Percentiles rank a stretch among this genome's conserved stretches.
These are phyloP conservation scores for Clitopilus hobsonii DNA, from an alignment of 768 basidiomycete species.

Conservation along the genomic window DNA sequence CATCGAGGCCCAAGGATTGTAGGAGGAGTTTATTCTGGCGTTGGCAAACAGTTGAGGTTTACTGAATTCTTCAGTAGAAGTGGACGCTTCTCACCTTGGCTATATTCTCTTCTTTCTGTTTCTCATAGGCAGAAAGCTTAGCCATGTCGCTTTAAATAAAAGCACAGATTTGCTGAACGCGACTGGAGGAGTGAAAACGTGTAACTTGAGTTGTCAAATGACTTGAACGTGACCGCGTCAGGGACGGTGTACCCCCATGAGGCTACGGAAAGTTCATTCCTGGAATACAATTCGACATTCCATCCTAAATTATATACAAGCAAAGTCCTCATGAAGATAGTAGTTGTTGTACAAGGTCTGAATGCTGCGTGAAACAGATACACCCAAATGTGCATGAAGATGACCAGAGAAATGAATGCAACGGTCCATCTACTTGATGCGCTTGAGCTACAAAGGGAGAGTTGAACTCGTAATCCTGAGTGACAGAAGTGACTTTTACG, in stretches of 20 bases:
- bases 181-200: neutral
- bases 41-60: no score
- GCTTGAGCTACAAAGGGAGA: conserved; percentile 44
- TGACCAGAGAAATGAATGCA: no score
- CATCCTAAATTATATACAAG: no score
- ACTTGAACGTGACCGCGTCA: conserved; percentile 13
- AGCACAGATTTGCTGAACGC: neutral
- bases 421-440: conserved; percentile 38
- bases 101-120: conserved; percentile 27
- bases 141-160: conserved; percentile 9
- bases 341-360: neutral
- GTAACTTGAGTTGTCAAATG: conserved; percentile 15
- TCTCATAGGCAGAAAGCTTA: conserved; percentile 26
- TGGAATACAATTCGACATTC: no score
- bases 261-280: no score
- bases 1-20: conserved; percentile 36
- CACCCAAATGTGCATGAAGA: neutral
- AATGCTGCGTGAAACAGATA: neutral
- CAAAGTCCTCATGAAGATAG: neutral
- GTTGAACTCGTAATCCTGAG: conserved; percentile 2
- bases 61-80: neutral
- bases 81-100: conserved; percentile 17
- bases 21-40: conserved; percentile 47
- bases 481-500: conserved; percentile 15
- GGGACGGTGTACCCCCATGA: no score